Conservation (phyloP, 352 stramenopile genomes). For the Phytopythium helicoides region DNA sequence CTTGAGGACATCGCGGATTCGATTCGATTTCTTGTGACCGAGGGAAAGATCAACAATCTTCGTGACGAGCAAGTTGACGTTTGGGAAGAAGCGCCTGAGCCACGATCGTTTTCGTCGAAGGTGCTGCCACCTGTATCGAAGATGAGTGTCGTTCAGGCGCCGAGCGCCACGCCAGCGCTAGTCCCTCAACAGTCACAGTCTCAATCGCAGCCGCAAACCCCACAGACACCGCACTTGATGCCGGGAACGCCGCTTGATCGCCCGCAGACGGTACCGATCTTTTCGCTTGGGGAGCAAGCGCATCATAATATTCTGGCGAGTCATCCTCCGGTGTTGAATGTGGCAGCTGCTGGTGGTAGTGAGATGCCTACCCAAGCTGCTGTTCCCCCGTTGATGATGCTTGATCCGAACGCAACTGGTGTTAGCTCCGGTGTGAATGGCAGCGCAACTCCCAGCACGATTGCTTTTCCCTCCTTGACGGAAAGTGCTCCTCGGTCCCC, state of each 20-base stretch:
- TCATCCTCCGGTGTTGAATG: constrained; percentile 1
- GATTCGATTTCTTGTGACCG: constrained; percentile 86
- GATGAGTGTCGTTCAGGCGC: constrained; percentile 60
- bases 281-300: constrained; percentile 1
- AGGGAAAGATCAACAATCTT: constrained; percentile 86
- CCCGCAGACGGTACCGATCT: constrained; percentile 5
- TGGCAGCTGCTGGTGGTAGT: neutral
- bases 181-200: neutral
- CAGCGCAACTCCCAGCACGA: constrained; percentile 23
- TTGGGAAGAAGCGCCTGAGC: constrained; percentile 85
- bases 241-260: constrained; percentile 9
- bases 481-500: constrained; percentile 34
- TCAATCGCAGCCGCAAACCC: constrained; percentile 1
- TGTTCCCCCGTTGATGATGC: constrained; percentile 21
- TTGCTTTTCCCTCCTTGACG: constrained; percentile 11
- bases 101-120: constrained; percentile 77
- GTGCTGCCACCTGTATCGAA: constrained; percentile 79
- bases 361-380: neutral
- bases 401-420: constrained; percentile 15
- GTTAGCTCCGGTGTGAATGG: neutral
- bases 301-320: constrained; percentile 7
- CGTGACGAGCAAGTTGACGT: constrained; percentile 73
- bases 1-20: constrained; percentile 94
- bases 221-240: constrained; percentile 1
- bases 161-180: neutral